A percentile compares a stretch with the other conserved stretches of the same genome.
phyloP scores from a whole-genome alignment of 352 stramenopile species.

The Phytophthora sojae region DNA sequence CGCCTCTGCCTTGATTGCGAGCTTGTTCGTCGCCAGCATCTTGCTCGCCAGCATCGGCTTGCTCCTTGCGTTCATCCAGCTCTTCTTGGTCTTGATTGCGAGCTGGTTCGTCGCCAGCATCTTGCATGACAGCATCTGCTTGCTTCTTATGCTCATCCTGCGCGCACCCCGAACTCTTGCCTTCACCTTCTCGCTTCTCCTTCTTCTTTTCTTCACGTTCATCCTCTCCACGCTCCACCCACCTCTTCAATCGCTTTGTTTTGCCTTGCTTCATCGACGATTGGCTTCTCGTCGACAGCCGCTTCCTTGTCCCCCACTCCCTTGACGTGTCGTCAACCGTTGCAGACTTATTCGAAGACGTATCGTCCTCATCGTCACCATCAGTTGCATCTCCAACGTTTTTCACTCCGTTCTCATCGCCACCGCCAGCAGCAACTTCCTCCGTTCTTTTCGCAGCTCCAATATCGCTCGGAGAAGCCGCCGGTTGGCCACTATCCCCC shows the following conservation, averaged over 20 bases:
- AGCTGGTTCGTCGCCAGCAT: background rate
- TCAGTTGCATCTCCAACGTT: background rate
- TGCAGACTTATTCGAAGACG: constrained; percentile 1
- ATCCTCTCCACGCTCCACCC: constrained; percentile 7
- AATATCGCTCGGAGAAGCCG: constrained; percentile 10
- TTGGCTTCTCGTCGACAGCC: constrained; percentile 21
- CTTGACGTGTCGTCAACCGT: constrained; percentile 9
- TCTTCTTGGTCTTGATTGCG: background rate
- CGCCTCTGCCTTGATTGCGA: background rate
- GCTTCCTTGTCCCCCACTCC: constrained; percentile 33
- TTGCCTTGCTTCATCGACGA: background rate
- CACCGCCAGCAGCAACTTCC: background rate
- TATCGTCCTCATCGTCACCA: background rate
- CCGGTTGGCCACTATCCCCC: background rate
- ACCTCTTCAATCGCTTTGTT: constrained; percentile 17
- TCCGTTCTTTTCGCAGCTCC: background rate
- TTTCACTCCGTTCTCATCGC: background rate
- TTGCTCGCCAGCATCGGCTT: background rate
- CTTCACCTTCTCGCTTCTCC: background rate
- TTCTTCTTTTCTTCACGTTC: constrained; percentile 11
- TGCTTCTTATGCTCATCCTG: background rate
- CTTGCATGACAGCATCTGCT: background rate
- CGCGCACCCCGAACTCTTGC: no score
- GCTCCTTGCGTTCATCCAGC: background rate
- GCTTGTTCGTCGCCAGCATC: background rate